phyloP scores from a whole-genome alignment of 2,329 filamentous ascomycete species.

The Didymella exigua region DNA sequence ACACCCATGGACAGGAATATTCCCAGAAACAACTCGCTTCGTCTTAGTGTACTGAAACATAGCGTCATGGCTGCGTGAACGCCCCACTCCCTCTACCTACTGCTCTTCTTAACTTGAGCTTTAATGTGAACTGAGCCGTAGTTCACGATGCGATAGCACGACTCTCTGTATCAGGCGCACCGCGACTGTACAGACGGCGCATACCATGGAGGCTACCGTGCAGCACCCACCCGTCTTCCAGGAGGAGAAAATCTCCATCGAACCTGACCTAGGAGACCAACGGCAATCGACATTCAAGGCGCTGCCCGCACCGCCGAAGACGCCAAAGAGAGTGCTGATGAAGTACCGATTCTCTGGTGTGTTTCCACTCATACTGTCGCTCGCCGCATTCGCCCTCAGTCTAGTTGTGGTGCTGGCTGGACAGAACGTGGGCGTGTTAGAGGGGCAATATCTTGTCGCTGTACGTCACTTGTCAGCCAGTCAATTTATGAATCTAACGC shows the following conservation, averaged over 20 bases:
- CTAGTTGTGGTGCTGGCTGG: constrained; percentile 29
- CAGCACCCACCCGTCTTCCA: constrained; percentile 5
- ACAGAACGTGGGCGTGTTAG: constrained; percentile 14
- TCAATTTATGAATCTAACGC: not conserved
- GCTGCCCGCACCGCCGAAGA: constrained; percentile 25
- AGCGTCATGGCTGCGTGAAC: constrained; percentile 3
- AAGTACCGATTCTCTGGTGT: constrained; percentile 31
- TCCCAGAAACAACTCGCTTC: not conserved
- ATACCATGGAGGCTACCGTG: not conserved
- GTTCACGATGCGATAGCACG: not conserved
- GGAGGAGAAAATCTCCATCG: constrained; percentile 20
- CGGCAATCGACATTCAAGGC: constrained; percentile 27
- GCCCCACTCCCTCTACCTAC: not conserved
- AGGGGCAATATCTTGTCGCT: constrained; percentile 25
- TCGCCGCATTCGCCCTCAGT: constrained; percentile 23
- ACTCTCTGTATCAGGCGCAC: not conserved
- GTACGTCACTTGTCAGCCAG: constrained; percentile 15
- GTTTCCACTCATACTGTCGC: constrained; percentile 17
- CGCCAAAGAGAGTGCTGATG: constrained; percentile 26
- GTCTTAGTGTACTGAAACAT: not conserved
- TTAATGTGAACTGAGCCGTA: not conserved
- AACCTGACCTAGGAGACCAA: constrained; percentile 31
- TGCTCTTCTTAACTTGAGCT: not conserved
- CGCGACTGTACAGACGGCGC: not conserved
- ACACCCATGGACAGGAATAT: not conserved